Evolutionary conservation across 2,329 filamentous ascomycete genomes (phyloP).

Genomic region (Apiospora arundinis): DNA sequence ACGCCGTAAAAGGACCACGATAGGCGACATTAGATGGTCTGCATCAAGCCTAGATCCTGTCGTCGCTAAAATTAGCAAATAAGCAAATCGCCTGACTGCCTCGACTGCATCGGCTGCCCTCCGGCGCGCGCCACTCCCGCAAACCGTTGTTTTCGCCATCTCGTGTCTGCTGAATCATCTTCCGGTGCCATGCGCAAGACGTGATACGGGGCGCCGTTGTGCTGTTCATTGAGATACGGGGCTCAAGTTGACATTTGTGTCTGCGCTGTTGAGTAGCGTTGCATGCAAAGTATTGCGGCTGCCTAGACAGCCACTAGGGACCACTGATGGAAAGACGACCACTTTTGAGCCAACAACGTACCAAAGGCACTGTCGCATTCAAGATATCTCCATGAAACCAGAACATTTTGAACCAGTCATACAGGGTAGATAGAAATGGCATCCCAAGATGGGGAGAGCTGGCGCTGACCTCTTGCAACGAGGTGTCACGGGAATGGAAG

Average conservation of each 20-base stretch:
- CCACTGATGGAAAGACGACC: background rate
- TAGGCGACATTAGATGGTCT: background rate
- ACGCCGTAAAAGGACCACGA: background rate
- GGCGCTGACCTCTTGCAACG: no score
- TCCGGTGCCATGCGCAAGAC: background rate
- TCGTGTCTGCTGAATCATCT: constrained; percentile 1
- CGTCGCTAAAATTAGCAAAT: constrained; percentile 12
- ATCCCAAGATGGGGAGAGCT: no score
- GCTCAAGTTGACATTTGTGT: background rate
- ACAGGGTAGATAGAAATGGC: no score
- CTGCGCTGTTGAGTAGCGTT: background rate
- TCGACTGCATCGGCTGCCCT: background rate
- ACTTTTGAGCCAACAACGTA: no score
- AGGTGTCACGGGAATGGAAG: background rate
- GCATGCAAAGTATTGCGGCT: background rate
- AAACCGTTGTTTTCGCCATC: background rate
- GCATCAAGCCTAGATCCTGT: background rate
- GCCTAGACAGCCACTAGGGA: background rate
- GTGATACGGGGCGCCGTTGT: background rate
- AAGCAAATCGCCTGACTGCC: no score
- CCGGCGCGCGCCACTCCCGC: background rate
- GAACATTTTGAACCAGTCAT: no score
- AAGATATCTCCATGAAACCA: no score
- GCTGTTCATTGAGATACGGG: background rate
- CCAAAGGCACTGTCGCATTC: no score